Evolutionary conservation across 805 yeast species (phyloP).

Genomic region (Cephaloascus fragrans): DNA sequence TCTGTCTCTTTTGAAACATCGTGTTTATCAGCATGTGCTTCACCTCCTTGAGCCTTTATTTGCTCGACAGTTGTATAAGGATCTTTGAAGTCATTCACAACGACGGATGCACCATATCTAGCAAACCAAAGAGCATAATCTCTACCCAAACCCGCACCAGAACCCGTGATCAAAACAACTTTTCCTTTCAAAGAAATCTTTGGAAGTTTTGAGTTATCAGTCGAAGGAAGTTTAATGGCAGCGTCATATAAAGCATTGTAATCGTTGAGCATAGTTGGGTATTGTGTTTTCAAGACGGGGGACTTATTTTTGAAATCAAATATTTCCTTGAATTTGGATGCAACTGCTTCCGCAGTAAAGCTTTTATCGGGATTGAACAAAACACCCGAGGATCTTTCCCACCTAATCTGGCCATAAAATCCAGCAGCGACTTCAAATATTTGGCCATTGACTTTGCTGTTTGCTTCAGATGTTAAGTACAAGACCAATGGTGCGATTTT

Average conservation of each 20-base stretch:
- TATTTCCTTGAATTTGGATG: constrained; percentile 55
- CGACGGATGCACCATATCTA: constrained; percentile 88
- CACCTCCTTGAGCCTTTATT: constrained; percentile 61
- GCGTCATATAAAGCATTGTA: constrained; percentile 50
- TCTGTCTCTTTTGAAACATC: constrained; percentile 73
- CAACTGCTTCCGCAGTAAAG: constrained; percentile 80
- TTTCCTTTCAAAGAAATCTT: constrained; percentile 59
- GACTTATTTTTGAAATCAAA: constrained; percentile 50
- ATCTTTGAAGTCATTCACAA: constrained; percentile 81
- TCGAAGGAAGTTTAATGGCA: constrained; percentile 39
- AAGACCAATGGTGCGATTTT: constrained; percentile 89
- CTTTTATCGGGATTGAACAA: constrained; percentile 68
- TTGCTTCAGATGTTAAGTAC: constrained; percentile 60
- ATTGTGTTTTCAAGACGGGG: constrained; percentile 42
- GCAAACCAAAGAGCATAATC: constrained; percentile 83
- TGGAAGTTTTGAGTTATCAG: constrained; percentile 30
- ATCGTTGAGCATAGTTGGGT: constrained; percentile 69
- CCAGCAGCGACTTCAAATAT: constrained; percentile 94
- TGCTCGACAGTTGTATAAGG: constrained; percentile 69
- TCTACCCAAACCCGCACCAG: constrained; percentile 90
- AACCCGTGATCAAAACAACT: constrained; percentile 90
- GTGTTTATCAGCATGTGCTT: constrained; percentile 75
- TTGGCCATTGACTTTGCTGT: constrained; percentile 53
- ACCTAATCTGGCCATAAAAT: constrained; percentile 79
- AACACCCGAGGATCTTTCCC: constrained; percentile 90